A percentile compares a stretch with the other conserved stretches of the same genome.
Conservation (phyloP, 495 filamentous ascomycete genomes). For the Aspergillus coremiiformis region DNA sequence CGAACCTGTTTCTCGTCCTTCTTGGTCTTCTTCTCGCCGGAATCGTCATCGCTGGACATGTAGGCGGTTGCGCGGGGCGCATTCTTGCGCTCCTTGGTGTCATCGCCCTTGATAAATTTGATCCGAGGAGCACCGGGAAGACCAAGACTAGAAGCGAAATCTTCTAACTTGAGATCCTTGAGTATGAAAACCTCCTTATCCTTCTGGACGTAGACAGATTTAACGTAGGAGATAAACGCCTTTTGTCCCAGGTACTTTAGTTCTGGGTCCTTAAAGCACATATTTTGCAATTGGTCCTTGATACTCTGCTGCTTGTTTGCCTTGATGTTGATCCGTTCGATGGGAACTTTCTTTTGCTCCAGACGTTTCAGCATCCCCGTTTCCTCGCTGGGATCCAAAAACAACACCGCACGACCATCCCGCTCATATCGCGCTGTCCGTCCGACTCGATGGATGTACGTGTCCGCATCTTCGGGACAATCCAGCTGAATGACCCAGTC, state of each 20-base stretch:
- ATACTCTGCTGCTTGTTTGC: slow-evolving; percentile 85
- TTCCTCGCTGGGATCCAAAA: slow-evolving; percentile 88
- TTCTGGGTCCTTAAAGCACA: slow-evolving; percentile 92
- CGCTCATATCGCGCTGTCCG: slow-evolving; percentile 91
- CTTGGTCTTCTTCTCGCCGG: slow-evolving; percentile 32
- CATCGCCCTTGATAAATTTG: slow-evolving; percentile 81
- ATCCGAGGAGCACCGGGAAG: slow-evolving; percentile 86
- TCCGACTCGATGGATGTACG: slow-evolving; percentile 95
- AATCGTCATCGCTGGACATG: slow-evolving; percentile 42
- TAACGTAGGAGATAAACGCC: slow-evolving; percentile 82
- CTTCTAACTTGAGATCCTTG: slow-evolving; percentile 71
- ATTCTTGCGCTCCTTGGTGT: slow-evolving; percentile 82
- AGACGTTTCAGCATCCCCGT: slow-evolving; percentile 74
- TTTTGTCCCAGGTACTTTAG: slow-evolving; percentile 95
- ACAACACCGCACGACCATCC: slow-evolving; percentile 78
- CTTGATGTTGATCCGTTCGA: slow-evolving; percentile 76
- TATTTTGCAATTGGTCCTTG: slow-evolving; percentile 73
- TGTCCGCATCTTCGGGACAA: slow-evolving; percentile 92
- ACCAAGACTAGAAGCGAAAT: slow-evolving; percentile 75
- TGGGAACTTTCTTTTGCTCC: slow-evolving; percentile 78
- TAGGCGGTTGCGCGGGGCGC: slow-evolving; percentile 54
- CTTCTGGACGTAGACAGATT: slow-evolving; percentile 77
- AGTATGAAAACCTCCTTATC: slow-evolving; percentile 90
- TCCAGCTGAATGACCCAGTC: slow-evolving; percentile 97
- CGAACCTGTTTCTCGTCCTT: slow-evolving; percentile 62